Conservation (phyloP, 495 filamentous ascomycete species). For the Neurospora sp. region DNA sequence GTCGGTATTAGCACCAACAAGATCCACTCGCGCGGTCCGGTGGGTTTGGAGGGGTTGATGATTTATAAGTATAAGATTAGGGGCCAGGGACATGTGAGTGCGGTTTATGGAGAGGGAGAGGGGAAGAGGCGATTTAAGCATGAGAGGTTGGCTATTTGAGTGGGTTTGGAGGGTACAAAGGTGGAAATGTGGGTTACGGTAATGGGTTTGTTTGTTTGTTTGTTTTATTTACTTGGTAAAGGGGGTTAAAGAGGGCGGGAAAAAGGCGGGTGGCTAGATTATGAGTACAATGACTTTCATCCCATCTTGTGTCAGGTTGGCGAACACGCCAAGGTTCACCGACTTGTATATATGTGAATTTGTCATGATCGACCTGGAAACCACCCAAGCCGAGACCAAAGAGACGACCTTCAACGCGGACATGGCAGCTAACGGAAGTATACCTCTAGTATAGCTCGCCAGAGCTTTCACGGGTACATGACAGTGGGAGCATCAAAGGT, state of each 20-base stretch:
- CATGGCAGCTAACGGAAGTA: background rate
- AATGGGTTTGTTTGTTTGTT: background rate
- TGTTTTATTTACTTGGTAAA: background rate
- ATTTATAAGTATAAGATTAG: constrained; percentile 92
- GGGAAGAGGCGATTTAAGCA: constrained; percentile 64
- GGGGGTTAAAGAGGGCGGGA: background rate
- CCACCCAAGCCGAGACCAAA: background rate
- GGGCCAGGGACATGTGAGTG: constrained; percentile 67
- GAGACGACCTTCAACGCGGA: background rate
- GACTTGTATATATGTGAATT: background rate
- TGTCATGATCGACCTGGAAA: background rate
- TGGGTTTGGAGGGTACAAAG: background rate
- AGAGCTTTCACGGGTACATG: background rate
- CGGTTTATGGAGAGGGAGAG: constrained; percentile 59
- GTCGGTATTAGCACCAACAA: constrained; percentile 98
- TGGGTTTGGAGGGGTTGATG: constrained; percentile 87
- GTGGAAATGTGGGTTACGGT: background rate
- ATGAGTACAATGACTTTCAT: background rate
- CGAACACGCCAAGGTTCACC: no score
- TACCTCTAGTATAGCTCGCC: background rate
- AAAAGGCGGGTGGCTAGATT: background rate
- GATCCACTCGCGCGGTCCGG: constrained; percentile 87
- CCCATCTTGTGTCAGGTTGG: background rate
- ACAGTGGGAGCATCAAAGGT: background rate
- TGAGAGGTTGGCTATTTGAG: constrained; percentile 39